phyloP scores from a whole-genome alignment of 495 filamentous ascomycete species.

The Penicillium goetzii region DNA sequence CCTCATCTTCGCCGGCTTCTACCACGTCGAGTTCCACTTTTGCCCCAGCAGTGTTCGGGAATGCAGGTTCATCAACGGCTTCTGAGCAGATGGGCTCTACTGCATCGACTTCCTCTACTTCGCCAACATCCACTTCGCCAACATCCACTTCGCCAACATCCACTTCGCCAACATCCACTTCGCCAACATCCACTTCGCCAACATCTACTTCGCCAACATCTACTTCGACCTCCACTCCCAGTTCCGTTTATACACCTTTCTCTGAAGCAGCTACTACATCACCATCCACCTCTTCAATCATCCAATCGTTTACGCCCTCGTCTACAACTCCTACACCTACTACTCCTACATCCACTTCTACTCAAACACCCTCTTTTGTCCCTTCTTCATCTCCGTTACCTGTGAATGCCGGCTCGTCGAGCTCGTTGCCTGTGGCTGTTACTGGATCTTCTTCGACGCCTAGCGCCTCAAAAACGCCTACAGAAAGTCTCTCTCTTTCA shows the following conservation, averaged over 20 bases:
- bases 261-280: background rate
- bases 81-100: background rate
- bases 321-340: background rate
- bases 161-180: background rate
- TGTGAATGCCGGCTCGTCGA: background rate
- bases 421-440: background rate
- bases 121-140: background rate
- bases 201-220: background rate
- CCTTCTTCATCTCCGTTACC: background rate
- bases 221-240: background rate
- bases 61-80: background rate
- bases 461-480: background rate
- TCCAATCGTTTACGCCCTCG: background rate
- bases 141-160: background rate
- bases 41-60: background rate
- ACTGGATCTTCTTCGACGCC: background rate
- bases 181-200: background rate
- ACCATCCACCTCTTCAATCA: background rate
- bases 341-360: background rate
- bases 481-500: background rate
- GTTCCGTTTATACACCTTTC: background rate
- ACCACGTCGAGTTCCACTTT: background rate
- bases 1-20: background rate
- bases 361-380: background rate
- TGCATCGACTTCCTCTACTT: background rate